These are phyloP conservation scores for Clohesyomyces aquaticus DNA, from an alignment of 495 filamentous ascomycete genomes.

Conservation along the genomic window DNA sequence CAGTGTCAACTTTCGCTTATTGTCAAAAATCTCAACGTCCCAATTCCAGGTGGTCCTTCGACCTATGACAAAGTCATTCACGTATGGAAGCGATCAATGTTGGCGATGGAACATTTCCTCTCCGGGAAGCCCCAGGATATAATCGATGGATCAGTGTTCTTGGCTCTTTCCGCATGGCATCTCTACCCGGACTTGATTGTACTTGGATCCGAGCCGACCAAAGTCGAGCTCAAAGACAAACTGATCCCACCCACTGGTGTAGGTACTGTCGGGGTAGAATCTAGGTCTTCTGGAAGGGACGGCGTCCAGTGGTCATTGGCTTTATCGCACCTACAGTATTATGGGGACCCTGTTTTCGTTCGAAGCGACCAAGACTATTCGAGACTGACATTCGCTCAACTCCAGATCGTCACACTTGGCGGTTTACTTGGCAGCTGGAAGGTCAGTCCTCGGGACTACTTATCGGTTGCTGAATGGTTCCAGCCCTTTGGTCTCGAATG, in stretches of 20 bases:
- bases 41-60: not conserved
- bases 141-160: not conserved
- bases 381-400: not conserved
- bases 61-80: not conserved
- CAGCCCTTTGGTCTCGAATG: no score
- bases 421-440: no score
- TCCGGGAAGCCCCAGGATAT: slow-evolving; percentile 36
- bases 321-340: slow-evolving; percentile 44
- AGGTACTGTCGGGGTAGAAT: no score
- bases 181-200: slow-evolving; percentile 26
- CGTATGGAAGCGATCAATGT: slow-evolving; percentile 7
- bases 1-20: slow-evolving; percentile 49
- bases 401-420: slow-evolving; percentile 3
- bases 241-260: slow-evolving; percentile 2
- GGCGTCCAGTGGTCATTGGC: slow-evolving; percentile 47
- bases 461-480: no score
- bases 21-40: slow-evolving; percentile 41
- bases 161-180: slow-evolving; percentile 29
- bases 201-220: not conserved
- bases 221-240: slow-evolving; percentile 8
- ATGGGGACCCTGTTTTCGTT: slow-evolving; percentile 34
- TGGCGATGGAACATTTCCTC: slow-evolving; percentile 5
- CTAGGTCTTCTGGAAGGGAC: slow-evolving; percentile 20
- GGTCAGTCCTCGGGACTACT: no score
- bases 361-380: not conserved